These are phyloP conservation scores for Macrophomina phaseolina DNA, from an alignment of 2,329 filamentous ascomycete genomes.

Conservation along the genomic window DNA sequence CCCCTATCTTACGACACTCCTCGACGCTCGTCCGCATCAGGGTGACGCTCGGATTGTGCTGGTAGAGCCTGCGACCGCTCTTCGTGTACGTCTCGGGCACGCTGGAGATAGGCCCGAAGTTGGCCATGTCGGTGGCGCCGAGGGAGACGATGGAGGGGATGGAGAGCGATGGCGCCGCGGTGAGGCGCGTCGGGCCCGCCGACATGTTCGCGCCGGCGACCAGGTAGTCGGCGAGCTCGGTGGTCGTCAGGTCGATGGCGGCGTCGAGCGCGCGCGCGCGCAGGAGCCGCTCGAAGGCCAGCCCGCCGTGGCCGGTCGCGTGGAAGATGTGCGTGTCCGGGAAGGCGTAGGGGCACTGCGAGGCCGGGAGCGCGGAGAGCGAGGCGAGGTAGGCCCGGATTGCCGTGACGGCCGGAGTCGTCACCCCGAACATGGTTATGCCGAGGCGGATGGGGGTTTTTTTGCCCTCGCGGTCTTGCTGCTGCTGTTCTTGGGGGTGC, in stretches of 20 bases:
- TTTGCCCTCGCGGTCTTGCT: neutral
- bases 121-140: slow-evolving; percentile 57
- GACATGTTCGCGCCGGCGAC: slow-evolving; percentile 65
- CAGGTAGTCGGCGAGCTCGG: slow-evolving; percentile 70
- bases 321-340: slow-evolving; percentile 70
- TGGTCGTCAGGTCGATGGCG: slow-evolving; percentile 73
- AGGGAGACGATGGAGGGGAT: slow-evolving; percentile 63
- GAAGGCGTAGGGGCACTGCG: slow-evolving; percentile 43
- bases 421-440: slow-evolving; percentile 78
- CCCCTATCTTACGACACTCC: slow-evolving; percentile 63
- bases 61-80: slow-evolving; percentile 57
- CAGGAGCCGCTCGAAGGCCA: slow-evolving; percentile 71
- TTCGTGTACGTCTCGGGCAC: slow-evolving; percentile 60
- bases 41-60: slow-evolving; percentile 71
- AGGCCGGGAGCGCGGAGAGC: neutral
- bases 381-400: slow-evolving; percentile 61
- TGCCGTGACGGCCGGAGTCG: slow-evolving; percentile 67
- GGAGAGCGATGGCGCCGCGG: slow-evolving; percentile 58
- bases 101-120: slow-evolving; percentile 63
- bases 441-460: slow-evolving; percentile 58
- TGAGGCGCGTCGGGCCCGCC: slow-evolving; percentile 63
- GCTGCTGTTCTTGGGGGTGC: neutral
- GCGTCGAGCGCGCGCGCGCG: slow-evolving; percentile 65
- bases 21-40: slow-evolving; percentile 67
- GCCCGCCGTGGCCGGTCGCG: slow-evolving; percentile 71